Percentiles rank a stretch among this genome's conserved stretches.
These are phyloP conservation scores for Diospyros lotus DNA, from an alignment of 148 eudicot genomes.

Conservation along the genomic window DNA sequence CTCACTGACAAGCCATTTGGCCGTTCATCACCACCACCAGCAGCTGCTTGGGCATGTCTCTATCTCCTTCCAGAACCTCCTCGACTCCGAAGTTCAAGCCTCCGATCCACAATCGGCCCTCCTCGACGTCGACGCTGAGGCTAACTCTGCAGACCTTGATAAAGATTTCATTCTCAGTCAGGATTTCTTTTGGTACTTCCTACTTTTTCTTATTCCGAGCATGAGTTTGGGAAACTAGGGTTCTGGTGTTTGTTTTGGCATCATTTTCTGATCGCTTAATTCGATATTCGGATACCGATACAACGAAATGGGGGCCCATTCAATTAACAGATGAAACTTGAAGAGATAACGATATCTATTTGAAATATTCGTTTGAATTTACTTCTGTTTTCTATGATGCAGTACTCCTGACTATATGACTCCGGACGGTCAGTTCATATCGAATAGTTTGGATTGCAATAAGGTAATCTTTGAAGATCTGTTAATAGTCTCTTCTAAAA, in stretches of 20 bases:
- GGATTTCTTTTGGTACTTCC: conserved; percentile 82
- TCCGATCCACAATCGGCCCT: conserved; percentile 14
- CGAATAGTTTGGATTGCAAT: conserved; percentile 49
- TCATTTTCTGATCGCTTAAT: background rate
- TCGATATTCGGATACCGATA: background rate
- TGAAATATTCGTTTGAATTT: background rate
- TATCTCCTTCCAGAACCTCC: conserved; percentile 28
- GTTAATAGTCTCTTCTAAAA: background rate
- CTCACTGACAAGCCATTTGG: conserved; percentile 34
- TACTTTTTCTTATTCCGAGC: background rate
- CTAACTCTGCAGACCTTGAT: conserved; percentile 25
- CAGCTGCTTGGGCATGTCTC: conserved; percentile 42
- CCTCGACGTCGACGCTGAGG: conserved; percentile 16
- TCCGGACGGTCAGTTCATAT: conserved; percentile 58
- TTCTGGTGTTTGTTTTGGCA: background rate
- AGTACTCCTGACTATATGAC: conserved; percentile 96
- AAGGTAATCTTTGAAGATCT: conserved; percentile 32
- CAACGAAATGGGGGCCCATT: background rate
- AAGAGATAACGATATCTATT: too few relatives aligned
- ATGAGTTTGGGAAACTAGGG: background rate
- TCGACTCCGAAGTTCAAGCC: conserved; percentile 26
- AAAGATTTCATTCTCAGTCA: conserved; percentile 75
- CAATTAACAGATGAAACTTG: background rate
- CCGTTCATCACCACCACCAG: conserved; percentile 10
- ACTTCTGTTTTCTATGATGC: conserved; percentile 10